Evolutionary conservation across 2,329 filamentous ascomycete genomes (phyloP).

Genomic region (Coniochaeta pulveracea): DNA sequence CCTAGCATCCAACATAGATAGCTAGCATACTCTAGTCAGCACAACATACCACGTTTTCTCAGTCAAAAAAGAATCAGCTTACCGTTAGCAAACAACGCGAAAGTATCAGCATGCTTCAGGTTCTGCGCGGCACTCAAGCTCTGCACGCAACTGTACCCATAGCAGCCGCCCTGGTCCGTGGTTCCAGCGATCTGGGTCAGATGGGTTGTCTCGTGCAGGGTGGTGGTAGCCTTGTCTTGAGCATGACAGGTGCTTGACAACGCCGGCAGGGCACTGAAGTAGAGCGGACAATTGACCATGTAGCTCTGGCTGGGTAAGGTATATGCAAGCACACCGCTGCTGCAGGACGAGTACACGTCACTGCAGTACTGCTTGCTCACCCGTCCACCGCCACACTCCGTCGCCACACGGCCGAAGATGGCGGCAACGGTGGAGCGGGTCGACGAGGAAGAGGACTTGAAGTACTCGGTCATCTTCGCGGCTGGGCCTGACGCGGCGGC

Average conservation of each 20-base stretch:
- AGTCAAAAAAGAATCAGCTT: no score
- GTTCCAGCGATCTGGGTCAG: slow-evolving; percentile 45
- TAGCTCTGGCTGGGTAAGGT: slow-evolving; percentile 40
- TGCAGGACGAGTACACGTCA: slow-evolving; percentile 43
- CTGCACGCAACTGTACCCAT: slow-evolving; percentile 39
- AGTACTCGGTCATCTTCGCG: slow-evolving; percentile 47
- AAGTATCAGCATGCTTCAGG: slow-evolving; percentile 54
- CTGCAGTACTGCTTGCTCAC: slow-evolving; percentile 45
- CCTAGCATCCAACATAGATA: slow-evolving; percentile 1
- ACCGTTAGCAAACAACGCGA: slow-evolving; percentile 23
- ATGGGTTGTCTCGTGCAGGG: slow-evolving; percentile 56
- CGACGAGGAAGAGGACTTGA: slow-evolving; percentile 41
- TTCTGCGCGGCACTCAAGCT: slow-evolving; percentile 35
- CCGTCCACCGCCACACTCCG: slow-evolving; percentile 37
- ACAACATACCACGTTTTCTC: no score
- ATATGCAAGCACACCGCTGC: slow-evolving; percentile 44
- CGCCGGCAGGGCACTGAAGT: slow-evolving; percentile 42
- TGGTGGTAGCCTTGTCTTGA: slow-evolving; percentile 55
- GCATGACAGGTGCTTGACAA: slow-evolving; percentile 41
- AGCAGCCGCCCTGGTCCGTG: slow-evolving; percentile 48
- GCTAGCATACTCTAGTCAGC: no score
- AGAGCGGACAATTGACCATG: slow-evolving; percentile 51
- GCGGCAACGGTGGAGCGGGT: slow-evolving; percentile 37
- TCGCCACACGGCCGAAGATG: slow-evolving; percentile 37
- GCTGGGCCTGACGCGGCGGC: slow-evolving; percentile 37